These are phyloP conservation scores for Taiozyma sp. DNA, from an alignment of 1,139 yeast species.

Conservation along the genomic window DNA sequence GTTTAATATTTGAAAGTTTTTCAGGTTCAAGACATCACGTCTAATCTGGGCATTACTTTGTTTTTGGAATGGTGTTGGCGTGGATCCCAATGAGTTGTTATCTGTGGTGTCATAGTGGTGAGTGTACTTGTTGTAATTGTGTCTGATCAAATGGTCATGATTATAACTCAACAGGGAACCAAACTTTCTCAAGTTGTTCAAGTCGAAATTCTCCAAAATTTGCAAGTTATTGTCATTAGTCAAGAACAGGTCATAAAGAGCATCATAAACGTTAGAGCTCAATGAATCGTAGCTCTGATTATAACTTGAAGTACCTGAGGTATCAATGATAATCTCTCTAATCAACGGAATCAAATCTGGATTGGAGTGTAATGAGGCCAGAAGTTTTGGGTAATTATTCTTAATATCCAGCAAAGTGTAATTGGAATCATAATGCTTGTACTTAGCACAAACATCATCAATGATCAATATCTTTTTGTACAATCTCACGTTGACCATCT, in stretches of 20 bases:
- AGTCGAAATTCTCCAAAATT: constrained; percentile 21
- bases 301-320: constrained; percentile 17
- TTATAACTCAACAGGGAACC: constrained; percentile 21
- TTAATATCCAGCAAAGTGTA: constrained; percentile 19
- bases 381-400: constrained; percentile 21
- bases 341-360: constrained; percentile 17
- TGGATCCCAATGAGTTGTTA: constrained; percentile 3
- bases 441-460: constrained; percentile 18
- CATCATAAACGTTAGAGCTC: constrained; percentile 17
- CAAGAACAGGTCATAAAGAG: constrained; percentile 23
- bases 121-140: constrained; percentile 21
- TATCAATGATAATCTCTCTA: constrained; percentile 22
- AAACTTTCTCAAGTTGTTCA: constrained; percentile 23
- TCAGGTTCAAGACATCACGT: constrained; percentile 17
- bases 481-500: constrained; percentile 20
- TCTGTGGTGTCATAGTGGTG: constrained; percentile 13
- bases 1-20: constrained; percentile 20
- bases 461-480: constrained; percentile 22
- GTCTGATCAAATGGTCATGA: constrained; percentile 20
- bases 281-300: constrained; percentile 21
- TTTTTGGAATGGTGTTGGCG: not conserved
- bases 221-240: constrained; percentile 21
- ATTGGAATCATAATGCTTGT: constrained; percentile 19
- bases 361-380: constrained; percentile 23
- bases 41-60: constrained; percentile 11